Evolutionary conservation across 768 basidiomycete species (phyloP).

Genomic region (Suillus placidus): DNA sequence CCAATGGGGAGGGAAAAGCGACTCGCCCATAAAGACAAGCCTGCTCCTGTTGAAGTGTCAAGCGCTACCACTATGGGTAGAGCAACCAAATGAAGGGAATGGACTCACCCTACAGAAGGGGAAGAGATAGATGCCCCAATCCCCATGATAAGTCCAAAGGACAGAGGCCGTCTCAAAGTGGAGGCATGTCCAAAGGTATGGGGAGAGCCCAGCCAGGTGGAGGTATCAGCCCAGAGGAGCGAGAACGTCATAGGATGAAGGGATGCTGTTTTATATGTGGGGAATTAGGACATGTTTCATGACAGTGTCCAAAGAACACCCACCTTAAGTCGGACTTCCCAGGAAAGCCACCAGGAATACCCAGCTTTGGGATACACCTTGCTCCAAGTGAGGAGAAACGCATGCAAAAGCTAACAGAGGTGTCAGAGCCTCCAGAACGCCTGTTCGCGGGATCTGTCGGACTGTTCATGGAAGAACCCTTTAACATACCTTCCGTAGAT

Average conservation of each 20-base stretch:
- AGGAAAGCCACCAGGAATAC: background rate
- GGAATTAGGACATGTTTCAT: slow-evolving; percentile 29
- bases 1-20: background rate
- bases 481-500: no score
- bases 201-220: no score
- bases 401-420: background rate
- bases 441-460: background rate
- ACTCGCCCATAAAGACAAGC: accelerated
- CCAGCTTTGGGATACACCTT: background rate
- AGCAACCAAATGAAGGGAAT: no score
- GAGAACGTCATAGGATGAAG: slow-evolving; percentile 12
- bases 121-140: no score
- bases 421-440: no score
- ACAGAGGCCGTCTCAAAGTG: no score
- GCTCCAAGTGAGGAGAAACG: background rate
- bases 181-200: no score
- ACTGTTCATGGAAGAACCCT: background rate
- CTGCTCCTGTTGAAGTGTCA: no score
- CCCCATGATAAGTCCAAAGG: no score
- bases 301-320: slow-evolving; percentile 33
- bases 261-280: slow-evolving; percentile 35
- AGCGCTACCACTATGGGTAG: no score
- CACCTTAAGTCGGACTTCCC: slow-evolving; percentile 1
- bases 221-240: background rate
- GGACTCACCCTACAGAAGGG: no score